These are phyloP conservation scores for Amaranthus palmeri DNA, from an alignment of 148 eudicot genomes.

Conservation along the genomic window DNA sequence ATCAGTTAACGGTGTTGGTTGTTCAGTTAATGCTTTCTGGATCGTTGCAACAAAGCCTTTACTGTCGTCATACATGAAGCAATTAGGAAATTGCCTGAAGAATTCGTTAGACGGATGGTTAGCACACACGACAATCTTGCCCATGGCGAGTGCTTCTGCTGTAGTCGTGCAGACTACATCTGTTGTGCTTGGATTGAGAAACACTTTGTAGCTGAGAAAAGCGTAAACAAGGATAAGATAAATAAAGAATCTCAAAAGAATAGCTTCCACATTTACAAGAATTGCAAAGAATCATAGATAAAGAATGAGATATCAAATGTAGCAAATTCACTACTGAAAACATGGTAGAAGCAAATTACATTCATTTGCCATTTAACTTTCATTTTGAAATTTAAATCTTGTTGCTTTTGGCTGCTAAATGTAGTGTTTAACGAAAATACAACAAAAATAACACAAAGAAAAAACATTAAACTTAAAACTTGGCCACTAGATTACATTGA, in stretches of 20 bases:
- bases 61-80: conserved; percentile 56
- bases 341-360: too few species aligned
- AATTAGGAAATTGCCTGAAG: conserved; percentile 89
- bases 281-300: too few species aligned
- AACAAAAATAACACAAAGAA: too few species aligned
- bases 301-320: too few species aligned
- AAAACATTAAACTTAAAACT: too few species aligned
- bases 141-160: conserved; percentile 99
- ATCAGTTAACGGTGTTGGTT: conserved; percentile 65
- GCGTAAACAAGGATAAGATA: neutral
- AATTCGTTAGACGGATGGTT: conserved; percentile 92
- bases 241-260: too few species aligned
- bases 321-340: too few species aligned
- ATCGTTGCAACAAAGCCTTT: conserved; percentile 59
- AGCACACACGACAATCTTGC: conserved; percentile 87
- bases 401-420: too few species aligned
- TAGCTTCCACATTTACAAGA: too few species aligned
- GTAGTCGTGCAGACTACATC: conserved; percentile 96
- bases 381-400: too few species aligned
- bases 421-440: too few species aligned
- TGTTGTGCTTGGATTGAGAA: conserved; percentile 94
- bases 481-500: too few species aligned
- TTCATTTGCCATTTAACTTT: neutral
- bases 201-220: conserved; percentile 73
- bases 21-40: conserved; percentile 48